A percentile compares a stretch with the other conserved stretches of the same genome.
Conservation (phyloP, 352 stramenopile species). For the Chrysophaeum taylorii region DNA sequence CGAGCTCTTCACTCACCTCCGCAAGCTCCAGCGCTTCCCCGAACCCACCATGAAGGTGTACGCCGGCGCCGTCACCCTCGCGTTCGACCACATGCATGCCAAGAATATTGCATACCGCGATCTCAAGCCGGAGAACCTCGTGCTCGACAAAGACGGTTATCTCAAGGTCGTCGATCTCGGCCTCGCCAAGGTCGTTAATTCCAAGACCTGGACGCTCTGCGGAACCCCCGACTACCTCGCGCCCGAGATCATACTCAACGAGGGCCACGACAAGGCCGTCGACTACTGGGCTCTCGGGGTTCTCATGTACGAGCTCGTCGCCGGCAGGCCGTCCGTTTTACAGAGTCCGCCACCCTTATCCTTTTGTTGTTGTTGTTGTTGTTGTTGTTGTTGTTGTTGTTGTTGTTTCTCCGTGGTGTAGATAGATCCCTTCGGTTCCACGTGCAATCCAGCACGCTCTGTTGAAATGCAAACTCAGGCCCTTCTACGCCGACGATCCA, state of each 20-base stretch:
- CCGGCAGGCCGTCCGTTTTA: constrained; percentile 41
- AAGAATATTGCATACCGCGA: constrained; percentile 81
- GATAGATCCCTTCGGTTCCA: no score
- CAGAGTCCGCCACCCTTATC: no score
- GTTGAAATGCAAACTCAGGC: no score
- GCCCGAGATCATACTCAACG: constrained; percentile 88
- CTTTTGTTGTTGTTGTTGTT: no score
- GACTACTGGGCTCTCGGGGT: constrained; percentile 60
- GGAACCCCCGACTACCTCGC: constrained; percentile 91
- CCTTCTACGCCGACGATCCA: constrained; percentile 80
- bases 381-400: no score
- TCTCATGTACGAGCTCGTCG: constrained; percentile 53
- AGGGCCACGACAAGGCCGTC: constrained; percentile 80
- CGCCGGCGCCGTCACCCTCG: constrained; percentile 44
- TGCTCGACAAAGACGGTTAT: constrained; percentile 74
- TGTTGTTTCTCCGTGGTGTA: no score
- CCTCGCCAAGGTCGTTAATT: constrained; percentile 70
- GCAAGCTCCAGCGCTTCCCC: constrained; percentile 48
- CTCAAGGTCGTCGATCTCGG: constrained; percentile 83
- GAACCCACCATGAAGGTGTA: constrained; percentile 50
- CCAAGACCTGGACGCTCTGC: constrained; percentile 81
- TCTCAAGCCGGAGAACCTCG: constrained; percentile 83
- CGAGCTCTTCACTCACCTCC: constrained; percentile 78
- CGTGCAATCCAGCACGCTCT: no score
- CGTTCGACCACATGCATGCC: constrained; percentile 43